Evolutionary conservation across 306 rosid species (phyloP), one percentile per base, ranked within the genome.

Genomic region (Alnus glutinosa): DNA sequence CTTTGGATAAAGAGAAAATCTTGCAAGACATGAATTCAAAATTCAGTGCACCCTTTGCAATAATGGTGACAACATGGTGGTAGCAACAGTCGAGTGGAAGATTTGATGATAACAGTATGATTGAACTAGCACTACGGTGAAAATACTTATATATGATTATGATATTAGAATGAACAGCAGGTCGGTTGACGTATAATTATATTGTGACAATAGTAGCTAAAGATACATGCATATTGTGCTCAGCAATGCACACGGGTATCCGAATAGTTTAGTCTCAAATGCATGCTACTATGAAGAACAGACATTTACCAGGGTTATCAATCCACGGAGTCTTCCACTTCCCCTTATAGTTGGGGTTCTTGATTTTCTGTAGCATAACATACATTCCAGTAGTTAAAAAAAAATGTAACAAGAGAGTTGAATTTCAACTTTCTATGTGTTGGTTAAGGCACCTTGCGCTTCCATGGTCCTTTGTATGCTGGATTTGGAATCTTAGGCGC

Each of bases 401-500:
- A 82, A 74, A 75, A 59, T 47, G 10, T 36, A 63, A 5, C 46
- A 64, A 50, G 48, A 85, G 54, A 74, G 34, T 34, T 44, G 32
- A 47, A 64, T 71, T 70, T 68, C 63, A 81, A 80, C 39, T 75
- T 83, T 77, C 12, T 59, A 58, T 32, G 2, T 64, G 79, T 77
- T 58, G 77, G 39, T 77, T 70, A 68, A 81, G 69, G 82, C 78
- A 94, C 99, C 98, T 91, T 95, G 66, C 87, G 93, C 77, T 88
- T 92, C 98, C 98, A 92, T 23, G 98, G 95, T 85, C 98, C 98
- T 87, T 80, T 95, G 83, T 92, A 92, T 75, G 97, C 96, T 42
- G 98, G 96, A 80, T 95, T 95, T 68, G 97, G 98, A 79, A 95
- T 78, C 86, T 90, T 95, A 37, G 97, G 89, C 48, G 94, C 78